Evolutionary conservation across 345 rosid genomes (phyloP), one percentile per base, ranked within the genome.

Genomic region (Theobroma cacao): DNA sequence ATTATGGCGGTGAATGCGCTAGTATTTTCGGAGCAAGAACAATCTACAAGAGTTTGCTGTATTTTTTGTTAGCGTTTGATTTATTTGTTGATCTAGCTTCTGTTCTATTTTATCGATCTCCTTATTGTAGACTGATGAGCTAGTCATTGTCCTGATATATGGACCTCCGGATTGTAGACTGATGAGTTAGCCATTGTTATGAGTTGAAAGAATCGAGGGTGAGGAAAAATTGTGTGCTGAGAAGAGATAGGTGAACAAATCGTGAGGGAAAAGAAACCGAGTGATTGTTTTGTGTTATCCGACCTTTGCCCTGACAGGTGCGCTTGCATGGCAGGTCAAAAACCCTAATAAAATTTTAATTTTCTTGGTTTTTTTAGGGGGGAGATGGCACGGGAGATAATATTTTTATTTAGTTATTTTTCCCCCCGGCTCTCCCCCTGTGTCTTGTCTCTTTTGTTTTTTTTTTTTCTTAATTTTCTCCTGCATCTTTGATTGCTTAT

Each of bases 251-350:
- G 18, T 36, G 34, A 64, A 78, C 11, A 13, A 22, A 10, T 12
- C 40, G 67, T 52, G 45, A 14, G 26, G 41, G 20, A 7, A 28
- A 28, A 36, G 26, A 53, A 74, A 43, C 36, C 0, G 28, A 24
- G 77, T 52, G 50, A 47, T 11, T 12, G 30, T n/a, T 31, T 50
- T 53, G 56, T 76, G 82, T 77, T 77, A 78, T 73, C 84, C 72
- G 94, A 83, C 93, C 93, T 90, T 92, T 92, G 97, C 92, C 94
- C 88, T 89, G 91, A 55, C 91, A 84, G 97, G 97, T 90, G 97
- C 94, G 97, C 97, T 92, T 87, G 93, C 89, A 82, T 89, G 97
- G 94, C 94, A 81, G 93, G 92, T 92, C 97, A 80, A 79, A 68
- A 71, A 60, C 17, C 72, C 50, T 55, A 78, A 73, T 79, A 78